Base-by-base conservation (phyloP, 148 eudicot species). In the Camellia sinensis region DNA sequence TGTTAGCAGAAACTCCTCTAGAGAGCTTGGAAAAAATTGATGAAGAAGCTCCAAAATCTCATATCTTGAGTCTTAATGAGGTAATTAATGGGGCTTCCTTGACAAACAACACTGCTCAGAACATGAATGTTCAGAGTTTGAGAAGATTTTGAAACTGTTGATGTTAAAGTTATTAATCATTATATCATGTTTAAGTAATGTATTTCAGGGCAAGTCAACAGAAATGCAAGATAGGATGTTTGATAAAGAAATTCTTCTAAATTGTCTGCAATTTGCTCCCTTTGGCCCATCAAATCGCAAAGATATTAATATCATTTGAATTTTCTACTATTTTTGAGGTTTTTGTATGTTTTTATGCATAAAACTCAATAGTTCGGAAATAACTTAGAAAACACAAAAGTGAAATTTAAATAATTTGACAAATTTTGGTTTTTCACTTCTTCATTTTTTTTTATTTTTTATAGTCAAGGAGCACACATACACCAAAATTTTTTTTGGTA, bases 1-100 rank as follows among this genome's bases (percentile, higher is more conserved):
- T 95, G 97, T 84, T 95, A 84, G 92, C 89, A 67, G 93, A 93
- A 80, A 83, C 79, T 65, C 91, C 93, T 78, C 93, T 87, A 37
- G 91, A 88, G 79, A 85, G 82, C 86, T 70, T 87, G 83, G 94
- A 90, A 57, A 63, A 66, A 67, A 86, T 92, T 45, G 84, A 87
- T 80, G 97, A 93, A 76, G 98, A 93, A 85, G 91, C 83, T 84
- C 85, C 92, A 52, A 93, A 87, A 83, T 93, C 97, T 67, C 94
- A 95, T 87, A 86, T 95, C 72, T 78, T 95, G 67, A 97, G 98
- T 78, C 89, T 92, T 84, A 79, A 71, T 78, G 79, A 84, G 90
- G 98, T 92, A 86, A 19, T 92, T 84, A 79, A 71, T 78, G 79
- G 83, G 90, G 98, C 64, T 72, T 72, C 46, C 21, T 18, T 69